Evolutionary conservation across 768 basidiomycete species (phyloP), one percentile per base, ranked within the genome.

Genomic region (Boletus pseudopeckii): DNA sequence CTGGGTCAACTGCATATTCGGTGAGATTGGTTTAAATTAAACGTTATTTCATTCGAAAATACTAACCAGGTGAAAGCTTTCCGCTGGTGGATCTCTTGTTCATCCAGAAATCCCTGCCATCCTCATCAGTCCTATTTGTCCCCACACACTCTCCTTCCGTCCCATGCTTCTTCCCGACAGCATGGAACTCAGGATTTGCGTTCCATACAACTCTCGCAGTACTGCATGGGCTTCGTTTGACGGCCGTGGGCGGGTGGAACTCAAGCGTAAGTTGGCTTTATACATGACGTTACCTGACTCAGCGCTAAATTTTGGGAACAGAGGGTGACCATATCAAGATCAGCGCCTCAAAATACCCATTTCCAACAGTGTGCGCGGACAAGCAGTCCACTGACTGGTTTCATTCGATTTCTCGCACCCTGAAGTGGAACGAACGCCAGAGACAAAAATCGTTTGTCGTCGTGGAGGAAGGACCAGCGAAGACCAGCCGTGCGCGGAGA

Each of bases 301-400:
- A 24, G 13, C 7, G 28, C 45, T 67, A 39, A 64, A 49, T 40
- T 2, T 22, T 33, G 5, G 50, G 32, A 57, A 36, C 74, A 98
- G 95, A 98, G 86, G 97, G 97, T 39, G 97, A 99, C 65, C 96
- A 98, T 68, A 98, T 99, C 76, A 98, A 96, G 74, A 87, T 99
- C 53, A 94, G 90, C 1, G 96, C 97, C 0, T 97, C 94, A 1
- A 92, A 88, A 67, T 99, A 92, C 70, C 97, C 97, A 5, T 98
- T 98, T 80, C 97, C 97, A 7, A 98, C 97, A 4, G 94, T 99
- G 7, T 98, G 96, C 64, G 93, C 92, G 7, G 92, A 97, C 68
- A 97, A 95, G 57, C 95, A 97, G 67, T 97, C 94, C 18, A 92
- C 91, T 3, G 97, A 99, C 66, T 99, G 97, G 97, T 98, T 99